Evolutionary conservation across 345 rosid species (phyloP), one percentile per base, ranked within the genome.

Genomic region (Orychophragmus violaceus): DNA sequence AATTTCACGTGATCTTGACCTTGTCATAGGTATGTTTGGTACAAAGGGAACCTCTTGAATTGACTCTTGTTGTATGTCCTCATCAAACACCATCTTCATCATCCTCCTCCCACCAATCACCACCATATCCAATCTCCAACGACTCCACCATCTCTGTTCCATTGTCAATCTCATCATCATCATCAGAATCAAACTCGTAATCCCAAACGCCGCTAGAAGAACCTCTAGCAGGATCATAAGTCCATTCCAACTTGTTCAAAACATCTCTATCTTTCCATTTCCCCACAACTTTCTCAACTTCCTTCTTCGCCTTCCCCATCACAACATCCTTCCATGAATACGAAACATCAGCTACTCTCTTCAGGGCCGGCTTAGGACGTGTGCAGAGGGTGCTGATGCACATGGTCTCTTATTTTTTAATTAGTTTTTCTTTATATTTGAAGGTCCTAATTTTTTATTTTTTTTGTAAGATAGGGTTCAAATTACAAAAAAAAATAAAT

Each of bases 291-390:
- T 90, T 77, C 13, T 66, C 79, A 0, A 89, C 93, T 36, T 92
- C 97, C 68, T 89, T 84, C 90, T 80, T 89, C 36, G 91, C 97
- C 77, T 93, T 90, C 39, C 96, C 97, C 87, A 75, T 82, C 67
- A 81, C 70, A 45, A 90, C 83, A 41, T 90, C 98, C 71, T 75
- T 84, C 98, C 96, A 90, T 0, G 91, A 83, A 76, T 86, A 89
- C 66, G 45, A 17, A 7, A 39, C 45, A 14, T 39, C 45, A n/a
- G 45, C 48, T 10, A 41, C 19, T 17, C 19, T 2, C n/a, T n/a
- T n/a, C n/a, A n/a, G n/a, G n/a, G n/a, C n/a, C n/a, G n/a, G n/a
- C n/a, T n/a, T n/a, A n/a, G n/a, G n/a, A n/a, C n/a, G n/a, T n/a
- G n/a, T n/a, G n/a, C n/a, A n/a, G n/a, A n/a, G n/a, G n/a, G n/a